Base-by-base conservation (phyloP, 352 stramenopile genomes). In the Pythium brassicae region DNA sequence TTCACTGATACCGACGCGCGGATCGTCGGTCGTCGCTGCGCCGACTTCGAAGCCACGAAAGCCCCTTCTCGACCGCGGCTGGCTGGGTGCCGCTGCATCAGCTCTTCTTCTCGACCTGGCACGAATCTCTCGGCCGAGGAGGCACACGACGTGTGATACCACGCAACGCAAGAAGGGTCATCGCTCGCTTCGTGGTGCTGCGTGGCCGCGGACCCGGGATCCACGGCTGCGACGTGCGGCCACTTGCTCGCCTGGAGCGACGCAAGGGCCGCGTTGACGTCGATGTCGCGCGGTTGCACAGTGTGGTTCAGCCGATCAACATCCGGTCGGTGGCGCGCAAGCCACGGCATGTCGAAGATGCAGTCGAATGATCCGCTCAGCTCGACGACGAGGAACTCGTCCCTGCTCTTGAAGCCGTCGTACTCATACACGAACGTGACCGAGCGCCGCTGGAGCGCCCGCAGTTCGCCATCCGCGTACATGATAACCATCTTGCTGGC, bases 321-420 rank as follows among this genome's bases (percentile, higher is more conserved):
- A 4, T 58, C 1, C 6, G 55, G 65, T 23, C 56, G 65, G 32
- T 74, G 69, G 5, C 47, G 49, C 15, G 51, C 50, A 2, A 72
- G 46, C 59, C 65, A 71, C 27, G 49, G 50, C 44, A 76, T 70
- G 0, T 59, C 61, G 26, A 73, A 62, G 42, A 78, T 62, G 34
- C 56, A 70, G 39, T 73, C 53, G 20, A 65, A 73, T 2, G 56
- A 57, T 2, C 53, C 58, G 22, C 50, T 53, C 20, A 71, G 27
- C 5, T 78, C 57, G 20, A 76, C 65, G 14, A 76, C 59, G 12
- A 65, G 25, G 42, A 78, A 74, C 0, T 69, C 52, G 10, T 69
- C 60, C 2, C 25, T 59, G 12, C 35, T 19, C 2, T 6, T 2
- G 25, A 71, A 68, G 2, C 57, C 65, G 23, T 67, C 64, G 35